phyloP scores from a whole-genome alignment of 495 filamentous ascomycete species.

The Podospora australis region DNA sequence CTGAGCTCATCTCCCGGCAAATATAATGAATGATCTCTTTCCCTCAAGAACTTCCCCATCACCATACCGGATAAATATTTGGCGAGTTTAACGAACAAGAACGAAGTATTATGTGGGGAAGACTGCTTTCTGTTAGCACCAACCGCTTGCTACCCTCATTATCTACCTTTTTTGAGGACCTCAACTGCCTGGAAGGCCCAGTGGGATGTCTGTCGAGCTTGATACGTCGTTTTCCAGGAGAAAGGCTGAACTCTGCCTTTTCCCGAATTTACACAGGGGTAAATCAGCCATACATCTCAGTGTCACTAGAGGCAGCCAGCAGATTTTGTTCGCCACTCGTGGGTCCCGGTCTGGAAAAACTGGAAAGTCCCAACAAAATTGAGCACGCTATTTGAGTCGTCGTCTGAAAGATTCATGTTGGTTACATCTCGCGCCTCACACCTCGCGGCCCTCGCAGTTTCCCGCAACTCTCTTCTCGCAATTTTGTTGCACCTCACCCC shows the following conservation, averaged over 20 bases:
- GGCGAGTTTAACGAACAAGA: neutral
- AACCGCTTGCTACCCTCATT: neutral
- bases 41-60: slow-evolving; percentile 7
- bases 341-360: no score
- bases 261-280: neutral
- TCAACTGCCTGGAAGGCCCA: neutral
- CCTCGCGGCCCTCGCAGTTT: no score
- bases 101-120: neutral
- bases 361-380: no score
- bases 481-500: no score
- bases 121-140: neutral
- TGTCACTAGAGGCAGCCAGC: no score
- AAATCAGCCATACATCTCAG: no score
- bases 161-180: neutral
- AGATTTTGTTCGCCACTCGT: no score
- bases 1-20: slow-evolving; percentile 3
- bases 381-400: no score
- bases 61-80: neutral
- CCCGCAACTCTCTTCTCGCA: no score
- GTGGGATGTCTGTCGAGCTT: neutral
- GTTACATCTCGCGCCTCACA: no score
- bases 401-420: no score
- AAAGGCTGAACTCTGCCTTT: neutral
- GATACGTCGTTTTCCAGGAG: neutral
- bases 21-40: slow-evolving; percentile 9